These are phyloP conservation scores for Lentinula sp. DNA, from an alignment of 768 basidiomycete species.

Conservation along the genomic window DNA sequence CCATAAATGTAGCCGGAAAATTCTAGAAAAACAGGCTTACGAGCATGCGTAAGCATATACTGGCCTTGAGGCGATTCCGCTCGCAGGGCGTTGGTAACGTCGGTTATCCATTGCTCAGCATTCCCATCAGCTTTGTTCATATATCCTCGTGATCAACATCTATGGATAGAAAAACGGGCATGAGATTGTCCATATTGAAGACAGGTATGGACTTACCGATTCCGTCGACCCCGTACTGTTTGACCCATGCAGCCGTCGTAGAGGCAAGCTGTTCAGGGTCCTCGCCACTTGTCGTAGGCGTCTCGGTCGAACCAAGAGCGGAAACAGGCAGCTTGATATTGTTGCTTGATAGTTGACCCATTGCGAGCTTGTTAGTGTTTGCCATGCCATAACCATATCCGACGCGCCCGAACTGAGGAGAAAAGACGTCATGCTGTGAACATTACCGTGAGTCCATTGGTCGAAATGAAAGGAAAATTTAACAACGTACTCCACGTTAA, in stretches of 20 bases:
- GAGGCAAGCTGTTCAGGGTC: constrained; percentile 59
- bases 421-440: constrained; percentile 28
- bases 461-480: no score
- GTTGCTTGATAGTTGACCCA: constrained; percentile 33
- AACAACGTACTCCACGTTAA: constrained; percentile 20
- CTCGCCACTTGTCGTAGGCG: constrained; percentile 39
- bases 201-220: constrained; percentile 26
- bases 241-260: constrained; percentile 57
- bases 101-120: constrained; percentile 53
- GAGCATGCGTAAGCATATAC: constrained; percentile 52
- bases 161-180: no score
- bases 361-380: constrained; percentile 23
- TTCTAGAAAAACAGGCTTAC: constrained; percentile 23
- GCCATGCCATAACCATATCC: constrained; percentile 16
- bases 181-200: no score
- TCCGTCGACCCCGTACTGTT: constrained; percentile 62
- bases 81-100: constrained; percentile 47
- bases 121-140: constrained; percentile 44
- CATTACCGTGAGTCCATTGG: neutral
- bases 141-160: no score
- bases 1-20: neutral
- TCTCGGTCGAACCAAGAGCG: constrained; percentile 39
- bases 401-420: constrained; percentile 31
- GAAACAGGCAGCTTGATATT: constrained; percentile 50
- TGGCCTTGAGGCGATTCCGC: constrained; percentile 38